A percentile compares a stretch with the other conserved stretches of the same genome.
phyloP scores from a whole-genome alignment of 2,329 filamentous ascomycete genomes.

The Phaeophleospora eucalypticola region DNA sequence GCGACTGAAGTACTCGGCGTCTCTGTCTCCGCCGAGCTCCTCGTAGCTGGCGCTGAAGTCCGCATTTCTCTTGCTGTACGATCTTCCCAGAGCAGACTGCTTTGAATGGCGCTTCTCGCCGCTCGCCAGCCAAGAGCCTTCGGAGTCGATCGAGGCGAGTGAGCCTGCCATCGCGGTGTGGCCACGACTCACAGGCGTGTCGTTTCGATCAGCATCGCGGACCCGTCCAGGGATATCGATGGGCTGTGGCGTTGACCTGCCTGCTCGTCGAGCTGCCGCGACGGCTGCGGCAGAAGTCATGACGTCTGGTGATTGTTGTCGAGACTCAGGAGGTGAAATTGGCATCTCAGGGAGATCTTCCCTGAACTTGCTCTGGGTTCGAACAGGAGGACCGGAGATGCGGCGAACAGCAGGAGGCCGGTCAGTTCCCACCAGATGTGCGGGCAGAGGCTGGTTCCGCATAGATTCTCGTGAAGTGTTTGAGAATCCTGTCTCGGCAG shows the following conservation, averaged over 20 bases:
- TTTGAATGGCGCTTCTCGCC: constrained; percentile 53
- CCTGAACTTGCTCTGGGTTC: constrained; percentile 84
- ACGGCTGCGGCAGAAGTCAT: constrained; percentile 41
- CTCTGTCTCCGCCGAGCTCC: constrained; percentile 53
- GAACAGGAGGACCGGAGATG: constrained; percentile 60
- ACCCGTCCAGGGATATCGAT: constrained; percentile 16
- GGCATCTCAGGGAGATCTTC: constrained; percentile 88
- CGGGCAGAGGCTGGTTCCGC: constrained; percentile 51
- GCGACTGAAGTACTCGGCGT: constrained; percentile 67
- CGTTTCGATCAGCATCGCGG: constrained; percentile 32
- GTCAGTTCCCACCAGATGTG: constrained; percentile 41
- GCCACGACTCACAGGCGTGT: constrained; percentile 37
- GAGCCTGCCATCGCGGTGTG: constrained; percentile 64
- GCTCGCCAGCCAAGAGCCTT: constrained; percentile 85
- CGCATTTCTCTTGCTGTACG: constrained; percentile 42
- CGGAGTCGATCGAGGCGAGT: constrained; percentile 88
- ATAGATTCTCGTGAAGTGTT: constrained; percentile 91
- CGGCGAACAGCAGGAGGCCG: constrained; percentile 39
- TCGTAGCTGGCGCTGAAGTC: constrained; percentile 61
- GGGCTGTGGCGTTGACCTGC: constrained; percentile 18
- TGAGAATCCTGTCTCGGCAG: constrained; percentile 71
- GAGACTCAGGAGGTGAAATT: constrained; percentile 78
- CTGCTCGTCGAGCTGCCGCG: constrained; percentile 39
- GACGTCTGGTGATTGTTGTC: constrained; percentile 71
- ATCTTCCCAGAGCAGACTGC: constrained; percentile 45